A percentile compares a stretch with the other conserved stretches of the same genome.
phyloP scores from a whole-genome alignment of 2,329 filamentous ascomycete genomes.

The Colletotrichum camelliae region DNA sequence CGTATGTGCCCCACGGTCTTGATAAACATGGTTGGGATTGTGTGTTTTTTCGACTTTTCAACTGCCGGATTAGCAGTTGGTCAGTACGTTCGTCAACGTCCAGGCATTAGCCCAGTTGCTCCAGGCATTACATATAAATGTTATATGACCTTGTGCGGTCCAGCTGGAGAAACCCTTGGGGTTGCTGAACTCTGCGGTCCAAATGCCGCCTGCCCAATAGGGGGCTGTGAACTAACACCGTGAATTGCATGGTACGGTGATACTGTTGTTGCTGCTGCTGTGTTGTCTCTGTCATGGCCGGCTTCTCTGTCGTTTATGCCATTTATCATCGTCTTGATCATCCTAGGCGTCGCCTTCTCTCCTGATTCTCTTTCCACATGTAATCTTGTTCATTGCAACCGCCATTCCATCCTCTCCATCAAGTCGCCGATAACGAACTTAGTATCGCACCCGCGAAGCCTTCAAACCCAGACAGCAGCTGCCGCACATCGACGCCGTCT shows the following conservation, averaged over 20 bases:
- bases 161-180: background rate
- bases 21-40: background rate
- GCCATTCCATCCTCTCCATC: background rate
- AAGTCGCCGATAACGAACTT: background rate
- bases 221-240: background rate
- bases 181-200: background rate
- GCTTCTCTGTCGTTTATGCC: background rate
- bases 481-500: background rate
- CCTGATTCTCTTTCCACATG: background rate
- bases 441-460: background rate
- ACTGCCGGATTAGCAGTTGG: background rate
- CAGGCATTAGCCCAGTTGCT: background rate
- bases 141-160: background rate
- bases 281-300: background rate
- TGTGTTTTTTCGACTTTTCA: background rate
- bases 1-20: background rate
- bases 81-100: background rate
- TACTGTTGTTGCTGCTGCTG: background rate
- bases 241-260: background rate
- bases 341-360: background rate
- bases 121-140: background rate
- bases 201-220: background rate
- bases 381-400: background rate
- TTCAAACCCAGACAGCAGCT: background rate
- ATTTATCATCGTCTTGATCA: background rate